Percentiles rank a stretch among this genome's conserved stretches.
phyloP scores from a whole-genome alignment of 441 rosid species.

The Populus hybrid region DNA sequence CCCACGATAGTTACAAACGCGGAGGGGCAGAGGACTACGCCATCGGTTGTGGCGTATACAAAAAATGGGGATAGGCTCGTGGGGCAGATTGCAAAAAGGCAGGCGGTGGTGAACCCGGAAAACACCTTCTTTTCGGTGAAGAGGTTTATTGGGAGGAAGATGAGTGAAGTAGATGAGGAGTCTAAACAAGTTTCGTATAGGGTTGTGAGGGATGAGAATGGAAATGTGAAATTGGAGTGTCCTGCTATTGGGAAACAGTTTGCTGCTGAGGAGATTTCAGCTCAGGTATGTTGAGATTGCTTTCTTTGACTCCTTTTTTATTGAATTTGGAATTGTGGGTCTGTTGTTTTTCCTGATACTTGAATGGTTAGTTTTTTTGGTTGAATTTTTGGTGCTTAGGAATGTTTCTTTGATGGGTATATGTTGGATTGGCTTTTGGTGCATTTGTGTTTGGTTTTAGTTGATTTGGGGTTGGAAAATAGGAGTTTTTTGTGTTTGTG shows the following conservation, averaged over 20 bases:
- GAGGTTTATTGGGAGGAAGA: constrained; percentile 76
- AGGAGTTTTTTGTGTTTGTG: too few species aligned
- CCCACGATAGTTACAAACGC: constrained; percentile 70
- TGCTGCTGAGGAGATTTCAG: constrained; percentile 74
- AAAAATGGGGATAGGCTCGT: constrained; percentile 66
- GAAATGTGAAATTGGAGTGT: too few species aligned
- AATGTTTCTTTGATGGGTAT: too few species aligned
- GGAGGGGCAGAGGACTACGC: constrained; percentile 77
- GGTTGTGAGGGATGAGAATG: too few species aligned
- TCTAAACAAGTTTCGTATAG: too few species aligned
- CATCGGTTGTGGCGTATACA: constrained; percentile 73
- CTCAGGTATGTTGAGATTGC: constrained; percentile 46
- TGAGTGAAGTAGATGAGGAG: too few species aligned
- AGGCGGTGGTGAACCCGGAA: constrained; percentile 71
- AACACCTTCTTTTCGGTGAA: constrained; percentile 72
- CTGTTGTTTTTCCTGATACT: background rate
- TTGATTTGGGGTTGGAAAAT: too few species aligned
- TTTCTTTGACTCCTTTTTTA: background rate
- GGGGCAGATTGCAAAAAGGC: constrained; percentile 74
- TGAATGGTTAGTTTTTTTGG: background rate
- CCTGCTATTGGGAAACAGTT: constrained; percentile 63
- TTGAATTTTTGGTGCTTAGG: too few species aligned
- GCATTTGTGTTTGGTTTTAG: too few species aligned
- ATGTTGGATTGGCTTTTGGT: too few species aligned
- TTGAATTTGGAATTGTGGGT: background rate